These are phyloP conservation scores for Dictyostelium purpureum DNA, from an alignment of 78 protist species.

Conservation along the genomic window DNA sequence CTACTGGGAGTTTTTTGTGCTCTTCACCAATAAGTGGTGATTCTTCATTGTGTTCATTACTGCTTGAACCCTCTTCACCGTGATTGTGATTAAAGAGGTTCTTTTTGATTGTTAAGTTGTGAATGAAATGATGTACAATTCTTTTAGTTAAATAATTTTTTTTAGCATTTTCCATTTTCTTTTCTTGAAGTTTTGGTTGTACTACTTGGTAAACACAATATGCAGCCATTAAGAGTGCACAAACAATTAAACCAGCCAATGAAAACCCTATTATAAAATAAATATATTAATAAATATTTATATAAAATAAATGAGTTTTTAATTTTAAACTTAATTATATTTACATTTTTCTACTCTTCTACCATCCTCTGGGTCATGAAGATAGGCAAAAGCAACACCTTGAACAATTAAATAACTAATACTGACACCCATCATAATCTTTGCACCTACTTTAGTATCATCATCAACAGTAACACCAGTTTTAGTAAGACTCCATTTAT, in stretches of 20 bases:
- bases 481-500: background rate
- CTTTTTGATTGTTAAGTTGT: conserved; percentile 26
- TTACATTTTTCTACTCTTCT: conserved; percentile 24
- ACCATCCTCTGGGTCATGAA: conserved; percentile 16
- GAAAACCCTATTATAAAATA: too few species aligned
- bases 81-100: background rate
- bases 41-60: background rate
- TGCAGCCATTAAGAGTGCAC: conserved; percentile 18
- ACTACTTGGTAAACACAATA: conserved; percentile 78
- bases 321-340: too few species aligned
- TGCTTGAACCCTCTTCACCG: background rate
- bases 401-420: conserved; percentile 85
- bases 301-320: too few species aligned
- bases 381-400: conserved; percentile 79
- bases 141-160: background rate
- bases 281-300: too few species aligned
- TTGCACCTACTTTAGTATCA: conserved; percentile 64
- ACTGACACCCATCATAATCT: conserved; percentile 60
- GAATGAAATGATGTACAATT: conserved; percentile 53
- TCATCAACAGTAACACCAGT: conserved; percentile 71
- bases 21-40: conserved; percentile 19
- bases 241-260: conserved; percentile 70
- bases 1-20: conserved; percentile 44
- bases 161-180: conserved; percentile 53
- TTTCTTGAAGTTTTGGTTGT: conserved; percentile 50